A percentile compares a stretch with the other conserved stretches of the same genome.
Conservation (phyloP, 768 basidiomycete genomes). For the Leccinellum albellum region DNA sequence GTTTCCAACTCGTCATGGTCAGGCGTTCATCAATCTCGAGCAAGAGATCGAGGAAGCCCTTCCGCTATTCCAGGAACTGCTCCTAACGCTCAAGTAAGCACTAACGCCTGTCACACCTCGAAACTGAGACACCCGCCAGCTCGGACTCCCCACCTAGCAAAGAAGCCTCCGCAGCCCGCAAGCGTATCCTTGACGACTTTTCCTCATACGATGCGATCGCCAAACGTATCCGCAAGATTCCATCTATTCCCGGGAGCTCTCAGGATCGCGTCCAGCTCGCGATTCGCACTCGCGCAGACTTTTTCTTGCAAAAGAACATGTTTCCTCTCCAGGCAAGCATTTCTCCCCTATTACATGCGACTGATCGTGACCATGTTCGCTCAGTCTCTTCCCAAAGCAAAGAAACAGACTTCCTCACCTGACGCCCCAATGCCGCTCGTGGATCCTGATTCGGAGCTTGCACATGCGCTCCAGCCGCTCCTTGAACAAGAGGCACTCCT, state of each 20-base stretch:
- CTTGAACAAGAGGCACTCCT: conserved; percentile 93
- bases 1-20: conserved; percentile 1
- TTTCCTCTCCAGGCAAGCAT: conserved; percentile 41
- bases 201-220: conserved; percentile 85
- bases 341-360: background rate
- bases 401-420: conserved; percentile 23
- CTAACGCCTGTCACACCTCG: conserved; percentile 2
- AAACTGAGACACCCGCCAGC: conserved; percentile 11
- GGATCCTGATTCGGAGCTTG: conserved; percentile 67
- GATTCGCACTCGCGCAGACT: conserved; percentile 67
- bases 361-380: background rate
- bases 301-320: conserved; percentile 90
- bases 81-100: conserved; percentile 61
- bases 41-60: conserved; percentile 85
- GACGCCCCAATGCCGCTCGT: conserved; percentile 30
- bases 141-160: conserved; percentile 54
- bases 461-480: conserved; percentile 75
- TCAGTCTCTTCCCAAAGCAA: conserved; percentile 49
- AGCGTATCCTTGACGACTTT: conserved; percentile 80
- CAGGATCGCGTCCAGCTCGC: conserved; percentile 85
- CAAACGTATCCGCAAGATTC: conserved; percentile 77
- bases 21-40: conserved; percentile 75
- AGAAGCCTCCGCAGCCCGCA: conserved; percentile 68
- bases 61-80: conserved; percentile 84
- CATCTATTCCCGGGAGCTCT: conserved; percentile 62